phyloP scores from a whole-genome alignment of 768 basidiomycete genomes.

The Wakefieldia striispora region DNA sequence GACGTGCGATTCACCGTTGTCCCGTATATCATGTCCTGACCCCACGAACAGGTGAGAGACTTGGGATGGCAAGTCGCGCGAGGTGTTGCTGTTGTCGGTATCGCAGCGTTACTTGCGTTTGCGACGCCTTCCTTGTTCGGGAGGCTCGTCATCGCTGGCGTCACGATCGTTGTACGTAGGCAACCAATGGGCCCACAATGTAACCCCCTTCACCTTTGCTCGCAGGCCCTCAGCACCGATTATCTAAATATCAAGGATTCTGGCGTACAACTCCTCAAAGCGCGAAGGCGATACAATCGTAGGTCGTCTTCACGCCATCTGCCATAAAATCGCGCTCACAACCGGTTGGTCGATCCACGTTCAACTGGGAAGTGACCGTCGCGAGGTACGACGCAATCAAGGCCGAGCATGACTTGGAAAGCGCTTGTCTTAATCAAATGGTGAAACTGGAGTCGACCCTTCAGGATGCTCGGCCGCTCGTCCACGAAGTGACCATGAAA shows the following conservation, averaged over 20 bases:
- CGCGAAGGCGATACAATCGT: slow-evolving; percentile 4
- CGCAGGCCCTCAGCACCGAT: slow-evolving; percentile 7
- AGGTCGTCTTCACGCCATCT: background rate
- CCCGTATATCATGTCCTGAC: background rate
- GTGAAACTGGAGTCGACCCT: slow-evolving; percentile 11
- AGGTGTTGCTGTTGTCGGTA: slow-evolving; percentile 13
- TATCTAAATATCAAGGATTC: slow-evolving; percentile 2
- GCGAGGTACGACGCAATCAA: slow-evolving; percentile 5
- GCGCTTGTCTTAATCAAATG: slow-evolving; percentile 15
- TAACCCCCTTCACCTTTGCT: background rate
- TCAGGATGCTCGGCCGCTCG: slow-evolving; percentile 10
- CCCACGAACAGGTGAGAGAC: slow-evolving; percentile 12
- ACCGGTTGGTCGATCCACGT: background rate
- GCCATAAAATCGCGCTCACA: background rate
- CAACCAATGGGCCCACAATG: background rate
- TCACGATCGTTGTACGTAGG: slow-evolving; percentile 1
- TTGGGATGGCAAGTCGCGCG: slow-evolving; percentile 15
- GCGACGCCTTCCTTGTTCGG: slow-evolving; percentile 10
- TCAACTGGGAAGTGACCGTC: slow-evolving; percentile 6
- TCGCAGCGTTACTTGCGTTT: slow-evolving; percentile 13
- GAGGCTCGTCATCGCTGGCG: background rate
- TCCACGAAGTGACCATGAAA: slow-evolving; percentile 18
- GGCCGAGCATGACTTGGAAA: slow-evolving; percentile 12
- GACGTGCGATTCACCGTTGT: slow-evolving; percentile 7
- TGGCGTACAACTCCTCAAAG: slow-evolving; percentile 8